A percentile compares a stretch with the other conserved stretches of the same genome.
Evolutionary conservation across 257 asterid genomes (phyloP).

Genomic region (Catharanthus roseus): DNA sequence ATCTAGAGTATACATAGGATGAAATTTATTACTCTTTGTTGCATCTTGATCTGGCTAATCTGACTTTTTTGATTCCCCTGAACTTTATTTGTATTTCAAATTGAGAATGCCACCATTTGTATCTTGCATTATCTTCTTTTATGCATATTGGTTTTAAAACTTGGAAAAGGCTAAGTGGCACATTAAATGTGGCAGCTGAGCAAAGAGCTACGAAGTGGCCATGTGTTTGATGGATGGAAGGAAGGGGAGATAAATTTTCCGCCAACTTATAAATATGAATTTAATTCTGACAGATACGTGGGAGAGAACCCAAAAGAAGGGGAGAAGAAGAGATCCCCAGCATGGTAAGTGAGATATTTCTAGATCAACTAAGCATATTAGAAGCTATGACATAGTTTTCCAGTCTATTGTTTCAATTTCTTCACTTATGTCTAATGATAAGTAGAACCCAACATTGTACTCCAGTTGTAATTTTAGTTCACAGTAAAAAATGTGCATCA

Average conservation of each 20-base stretch:
- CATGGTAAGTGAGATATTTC: constrained; percentile 52
- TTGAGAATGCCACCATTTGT: background rate
- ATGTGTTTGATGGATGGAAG: constrained; percentile 83
- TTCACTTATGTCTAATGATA: background rate
- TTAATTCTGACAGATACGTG: constrained; percentile 61
- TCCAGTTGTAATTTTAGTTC: too few relatives aligned
- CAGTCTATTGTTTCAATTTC: background rate
- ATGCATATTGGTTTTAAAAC: background rate
- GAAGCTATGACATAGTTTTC: background rate
- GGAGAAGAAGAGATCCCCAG: constrained; percentile 90
- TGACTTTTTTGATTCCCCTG: background rate
- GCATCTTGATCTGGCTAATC: background rate
- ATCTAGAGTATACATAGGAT: background rate
- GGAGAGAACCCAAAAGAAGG: constrained; percentile 73
- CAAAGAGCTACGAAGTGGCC: constrained; percentile 68
- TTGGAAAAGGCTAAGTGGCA: constrained; percentile 14
- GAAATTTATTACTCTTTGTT: too few relatives aligned
- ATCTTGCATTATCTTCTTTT: background rate
- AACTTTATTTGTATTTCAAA: background rate
- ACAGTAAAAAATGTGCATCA: too few relatives aligned
- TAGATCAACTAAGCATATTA: background rate
- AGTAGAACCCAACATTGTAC: too few relatives aligned
- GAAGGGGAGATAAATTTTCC: constrained; percentile 84
- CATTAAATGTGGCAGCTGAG: constrained; percentile 40
- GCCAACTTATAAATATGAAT: constrained; percentile 84